phyloP scores from a whole-genome alignment of 1,284 basidiomycete genomes.

The Malassezia furfur region DNA sequence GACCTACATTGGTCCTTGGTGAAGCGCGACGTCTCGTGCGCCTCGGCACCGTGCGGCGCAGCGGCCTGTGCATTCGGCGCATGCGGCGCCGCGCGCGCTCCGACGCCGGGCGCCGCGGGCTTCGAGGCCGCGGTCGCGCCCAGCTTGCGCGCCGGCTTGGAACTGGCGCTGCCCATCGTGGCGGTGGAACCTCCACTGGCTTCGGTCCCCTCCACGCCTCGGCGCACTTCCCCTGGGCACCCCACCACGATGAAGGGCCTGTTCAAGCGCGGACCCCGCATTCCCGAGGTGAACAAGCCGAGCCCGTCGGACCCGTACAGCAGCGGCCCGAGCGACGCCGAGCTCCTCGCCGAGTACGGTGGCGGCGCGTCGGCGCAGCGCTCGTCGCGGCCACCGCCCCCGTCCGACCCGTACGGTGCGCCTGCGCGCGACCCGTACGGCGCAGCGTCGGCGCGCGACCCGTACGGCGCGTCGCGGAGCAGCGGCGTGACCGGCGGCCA shows the following conservation, averaged over 20 bases:
- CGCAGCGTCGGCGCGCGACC: background rate
- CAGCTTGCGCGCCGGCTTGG: conserved; percentile 11
- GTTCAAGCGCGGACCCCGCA: conserved; percentile 13
- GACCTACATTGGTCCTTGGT: conserved; percentile 12
- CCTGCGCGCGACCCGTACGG: background rate
- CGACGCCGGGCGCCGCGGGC: background rate
- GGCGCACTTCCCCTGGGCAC: background rate
- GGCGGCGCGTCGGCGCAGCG: conserved; percentile 15
- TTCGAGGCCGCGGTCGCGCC: background rate
- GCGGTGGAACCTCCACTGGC: conserved; percentile 2
- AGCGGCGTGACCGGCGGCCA: background rate
- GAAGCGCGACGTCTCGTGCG: conserved; percentile 5
- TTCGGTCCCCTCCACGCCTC: background rate
- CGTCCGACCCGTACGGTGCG: background rate
- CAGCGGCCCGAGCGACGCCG: conserved; percentile 19
- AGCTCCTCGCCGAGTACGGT: conserved; percentile 44
- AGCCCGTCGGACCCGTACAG: background rate
- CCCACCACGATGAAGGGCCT: conserved; percentile 8
- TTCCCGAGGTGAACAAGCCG: conserved; percentile 5
- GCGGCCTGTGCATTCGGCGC: no score
- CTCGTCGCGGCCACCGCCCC: background rate
- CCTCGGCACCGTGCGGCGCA: no score
- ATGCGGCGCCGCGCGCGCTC: background rate
- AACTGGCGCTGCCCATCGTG: conserved; percentile 15
- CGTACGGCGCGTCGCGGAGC: background rate